Percentiles rank a stretch among this genome's conserved stretches.
These are phyloP conservation scores for Ligustrum vulgare DNA, from an alignment of 257 asterid genomes.

Conservation along the genomic window DNA sequence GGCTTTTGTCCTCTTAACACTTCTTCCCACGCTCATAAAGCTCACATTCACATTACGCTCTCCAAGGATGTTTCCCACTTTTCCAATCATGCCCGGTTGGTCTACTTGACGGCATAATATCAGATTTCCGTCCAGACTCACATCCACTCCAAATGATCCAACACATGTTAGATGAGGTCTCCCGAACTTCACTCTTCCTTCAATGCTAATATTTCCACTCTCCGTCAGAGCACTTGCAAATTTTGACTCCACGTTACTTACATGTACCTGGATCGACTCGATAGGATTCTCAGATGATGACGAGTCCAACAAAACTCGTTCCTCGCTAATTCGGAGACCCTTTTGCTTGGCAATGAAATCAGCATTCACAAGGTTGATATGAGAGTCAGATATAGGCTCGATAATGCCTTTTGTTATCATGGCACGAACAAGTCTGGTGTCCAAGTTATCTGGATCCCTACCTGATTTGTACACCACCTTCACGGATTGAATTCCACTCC, in stretches of 20 bases:
- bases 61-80: constrained; percentile 81
- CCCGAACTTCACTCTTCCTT: constrained; percentile 82
- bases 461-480: constrained; percentile 79
- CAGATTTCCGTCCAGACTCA: constrained; percentile 84
- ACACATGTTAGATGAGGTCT: constrained; percentile 74
- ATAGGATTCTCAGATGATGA: constrained; percentile 67
- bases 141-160: constrained; percentile 79
- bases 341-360: constrained; percentile 94
- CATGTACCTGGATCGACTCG: constrained; percentile 74
- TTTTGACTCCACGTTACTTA: constrained; percentile 67
- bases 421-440: constrained; percentile 94
- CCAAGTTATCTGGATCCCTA: constrained; percentile 81
- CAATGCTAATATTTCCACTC: constrained; percentile 62
- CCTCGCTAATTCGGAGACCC: constrained; percentile 89
- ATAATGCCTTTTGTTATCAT: constrained; percentile 94
- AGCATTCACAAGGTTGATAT: constrained; percentile 94
- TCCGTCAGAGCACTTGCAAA: constrained; percentile 79
- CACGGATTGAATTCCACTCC: constrained; percentile 82
- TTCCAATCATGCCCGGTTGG: constrained; percentile 98
- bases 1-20: constrained; percentile 72
- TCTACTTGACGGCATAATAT: constrained; percentile 88
- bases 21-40: constrained; percentile 98
- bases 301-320: constrained; percentile 56
- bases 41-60: constrained; percentile 84
- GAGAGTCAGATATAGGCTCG: constrained; percentile 83